Conservation (phyloP, 208 protist species). For the Novymonas esmeraldas region DNA sequence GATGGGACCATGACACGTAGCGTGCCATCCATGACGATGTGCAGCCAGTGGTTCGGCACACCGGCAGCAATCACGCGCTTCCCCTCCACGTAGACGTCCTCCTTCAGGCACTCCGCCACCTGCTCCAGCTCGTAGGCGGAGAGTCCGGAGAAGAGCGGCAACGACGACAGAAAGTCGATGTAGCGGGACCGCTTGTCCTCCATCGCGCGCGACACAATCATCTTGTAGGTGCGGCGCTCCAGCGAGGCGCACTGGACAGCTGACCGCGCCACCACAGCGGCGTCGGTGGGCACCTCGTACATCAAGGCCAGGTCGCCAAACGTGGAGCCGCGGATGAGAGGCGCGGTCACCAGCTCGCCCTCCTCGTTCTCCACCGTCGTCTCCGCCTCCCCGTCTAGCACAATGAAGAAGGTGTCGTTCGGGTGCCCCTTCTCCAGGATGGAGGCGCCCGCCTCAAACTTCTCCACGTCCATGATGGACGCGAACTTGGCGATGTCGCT, state of each 20-base stretch:
- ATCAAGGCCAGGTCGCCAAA: slow-evolving; percentile 65
- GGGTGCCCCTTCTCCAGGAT: slow-evolving; percentile 38
- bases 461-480: slow-evolving; percentile 62
- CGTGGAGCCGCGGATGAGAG: slow-evolving; percentile 39
- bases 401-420: slow-evolving; percentile 68
- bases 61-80: slow-evolving; percentile 63
- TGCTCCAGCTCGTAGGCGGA: slow-evolving; percentile 38
- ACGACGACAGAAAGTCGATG: slow-evolving; percentile 45
- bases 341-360: slow-evolving; percentile 15
- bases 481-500: slow-evolving; percentile 53
- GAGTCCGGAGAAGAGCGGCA: slow-evolving; percentile 44
- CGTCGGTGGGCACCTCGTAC: slow-evolving; percentile 50
- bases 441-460: slow-evolving; percentile 31
- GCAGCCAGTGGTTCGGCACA: slow-evolving; percentile 60
- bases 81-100: slow-evolving; percentile 47
- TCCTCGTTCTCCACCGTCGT: slow-evolving; percentile 28
- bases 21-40: slow-evolving; percentile 73
- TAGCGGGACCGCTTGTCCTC: slow-evolving; percentile 63
- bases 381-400: slow-evolving; percentile 60
- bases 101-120: slow-evolving; percentile 66
- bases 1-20: slow-evolving; percentile 48
- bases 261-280: slow-evolving; percentile 36
- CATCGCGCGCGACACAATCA: slow-evolving; percentile 56
- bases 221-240: slow-evolving; percentile 74
- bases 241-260: slow-evolving; percentile 55